These are phyloP conservation scores for Comarum palustre DNA, from an alignment of 306 rosid genomes.

Conservation along the genomic window DNA sequence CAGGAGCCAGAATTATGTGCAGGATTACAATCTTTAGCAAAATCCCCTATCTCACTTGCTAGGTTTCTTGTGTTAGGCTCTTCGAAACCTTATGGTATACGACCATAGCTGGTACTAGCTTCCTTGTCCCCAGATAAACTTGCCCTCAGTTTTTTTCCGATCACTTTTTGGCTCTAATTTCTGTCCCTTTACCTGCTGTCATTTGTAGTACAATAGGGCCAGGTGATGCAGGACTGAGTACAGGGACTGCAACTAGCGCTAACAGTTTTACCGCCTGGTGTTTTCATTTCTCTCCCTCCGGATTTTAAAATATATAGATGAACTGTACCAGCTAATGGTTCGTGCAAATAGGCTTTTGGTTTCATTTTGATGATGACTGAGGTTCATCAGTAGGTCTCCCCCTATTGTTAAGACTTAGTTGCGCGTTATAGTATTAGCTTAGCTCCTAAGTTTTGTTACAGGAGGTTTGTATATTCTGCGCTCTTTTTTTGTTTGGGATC, in stretches of 20 bases:
- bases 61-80: not conserved
- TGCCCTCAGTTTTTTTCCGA: constrained; percentile 49
- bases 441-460: too few species aligned
- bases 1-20: not conserved
- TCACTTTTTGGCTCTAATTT: constrained; percentile 42
- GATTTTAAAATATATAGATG: constrained; percentile 35
- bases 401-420: too few species aligned
- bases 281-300: constrained; percentile 34
- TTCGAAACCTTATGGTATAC: not conserved
- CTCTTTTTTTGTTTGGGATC: too few species aligned
- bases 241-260: constrained; percentile 55
- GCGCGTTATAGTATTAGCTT: too few species aligned
- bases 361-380: constrained; percentile 37
- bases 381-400: not conserved
- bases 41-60: not conserved
- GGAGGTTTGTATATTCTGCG: too few species aligned
- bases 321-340: constrained; percentile 44
- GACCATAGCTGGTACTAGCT: constrained; percentile 53
- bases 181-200: constrained; percentile 30
- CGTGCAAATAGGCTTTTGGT: constrained; percentile 43
- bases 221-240: constrained; percentile 46
- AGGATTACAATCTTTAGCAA: not conserved
- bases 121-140: constrained; percentile 46
- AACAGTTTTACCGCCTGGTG: constrained; percentile 33
- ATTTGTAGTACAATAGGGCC: constrained; percentile 27